A percentile compares a stretch with the other conserved stretches of the same genome.
Conservation (phyloP, 2,329 filamentous ascomycete genomes). For the Neonectria ditissima region DNA sequence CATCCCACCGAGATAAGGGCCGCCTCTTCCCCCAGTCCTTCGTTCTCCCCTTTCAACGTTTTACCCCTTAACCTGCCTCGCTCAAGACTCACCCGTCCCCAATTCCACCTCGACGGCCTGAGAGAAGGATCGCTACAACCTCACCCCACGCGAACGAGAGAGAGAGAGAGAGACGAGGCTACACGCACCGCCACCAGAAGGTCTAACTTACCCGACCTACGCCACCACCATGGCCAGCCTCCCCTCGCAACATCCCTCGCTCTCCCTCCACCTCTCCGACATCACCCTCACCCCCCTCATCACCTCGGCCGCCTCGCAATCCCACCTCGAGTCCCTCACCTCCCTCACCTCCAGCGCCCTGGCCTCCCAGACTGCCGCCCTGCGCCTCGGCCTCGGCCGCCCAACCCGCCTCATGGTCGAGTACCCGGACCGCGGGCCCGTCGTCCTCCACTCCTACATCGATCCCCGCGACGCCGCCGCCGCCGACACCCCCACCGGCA, state of each 20-base stretch:
- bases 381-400: constrained; percentile 64
- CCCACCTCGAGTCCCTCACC: constrained; percentile 63
- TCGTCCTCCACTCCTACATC: constrained; percentile 61
- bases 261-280: constrained; percentile 69
- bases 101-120: constrained; percentile 13
- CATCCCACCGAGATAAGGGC: constrained; percentile 1
- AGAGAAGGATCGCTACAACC: not conserved
- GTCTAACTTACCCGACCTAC: not conserved
- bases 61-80: not conserved
- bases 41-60: not conserved
- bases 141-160: not conserved
- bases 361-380: constrained; percentile 63
- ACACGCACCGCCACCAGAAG: constrained; percentile 5
- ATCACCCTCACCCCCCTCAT: constrained; percentile 68
- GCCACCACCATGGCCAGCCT: constrained; percentile 51
- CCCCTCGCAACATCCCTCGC: constrained; percentile 62
- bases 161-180: constrained; percentile 9
- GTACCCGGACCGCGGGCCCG: constrained; percentile 58
- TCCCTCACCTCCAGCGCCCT: constrained; percentile 65
- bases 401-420: constrained; percentile 71
- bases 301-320: constrained; percentile 60
- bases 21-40: not conserved
- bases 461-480: constrained; percentile 50
- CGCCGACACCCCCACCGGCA: constrained; percentile 29
- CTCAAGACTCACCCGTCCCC: not conserved